Percentiles rank a stretch among this genome's conserved stretches.
These are phyloP conservation scores for Hydrangea macrophylla DNA, from an alignment of 148 eudicot genomes.

Conservation along the genomic window DNA sequence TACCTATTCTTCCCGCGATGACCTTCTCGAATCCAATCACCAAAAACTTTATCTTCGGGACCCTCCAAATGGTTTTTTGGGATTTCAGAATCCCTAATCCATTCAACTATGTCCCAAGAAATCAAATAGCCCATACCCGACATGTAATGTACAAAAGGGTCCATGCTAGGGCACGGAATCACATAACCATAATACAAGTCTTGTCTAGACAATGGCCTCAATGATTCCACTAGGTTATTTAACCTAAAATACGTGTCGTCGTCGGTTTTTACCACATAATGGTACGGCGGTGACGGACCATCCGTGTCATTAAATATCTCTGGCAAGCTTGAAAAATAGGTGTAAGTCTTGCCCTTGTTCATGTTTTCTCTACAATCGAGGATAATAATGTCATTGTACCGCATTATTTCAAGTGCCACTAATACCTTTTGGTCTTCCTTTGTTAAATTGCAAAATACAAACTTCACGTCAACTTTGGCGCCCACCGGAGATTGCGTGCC, in stretches of 20 bases:
- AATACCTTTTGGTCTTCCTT: constrained; percentile 77
- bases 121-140: constrained; percentile 88
- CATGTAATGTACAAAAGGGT: constrained; percentile 79
- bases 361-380: constrained; percentile 78
- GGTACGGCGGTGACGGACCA: constrained; percentile 59
- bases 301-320: constrained; percentile 33
- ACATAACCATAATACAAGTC: constrained; percentile 92
- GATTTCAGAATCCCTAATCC: constrained; percentile 67
- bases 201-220: constrained; percentile 62
- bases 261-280: constrained; percentile 81
- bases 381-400: constrained; percentile 68
- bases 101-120: constrained; percentile 86
- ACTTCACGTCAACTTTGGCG: constrained; percentile 63
- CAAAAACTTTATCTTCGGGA: constrained; percentile 76
- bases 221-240: constrained; percentile 55
- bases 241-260: constrained; percentile 75
- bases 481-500: constrained; percentile 54
- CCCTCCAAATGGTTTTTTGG: constrained; percentile 60
- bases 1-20: constrained; percentile 57
- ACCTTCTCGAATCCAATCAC: constrained; percentile 73
- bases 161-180: constrained; percentile 84
- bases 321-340: constrained; percentile 81
- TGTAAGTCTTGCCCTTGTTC: constrained; percentile 87
- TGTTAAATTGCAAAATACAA: constrained; percentile 85
- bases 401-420: constrained; percentile 86